Evolutionary conservation across 1,284 basidiomycete species (phyloP).

Genomic region (Pholiota adiposa): DNA sequence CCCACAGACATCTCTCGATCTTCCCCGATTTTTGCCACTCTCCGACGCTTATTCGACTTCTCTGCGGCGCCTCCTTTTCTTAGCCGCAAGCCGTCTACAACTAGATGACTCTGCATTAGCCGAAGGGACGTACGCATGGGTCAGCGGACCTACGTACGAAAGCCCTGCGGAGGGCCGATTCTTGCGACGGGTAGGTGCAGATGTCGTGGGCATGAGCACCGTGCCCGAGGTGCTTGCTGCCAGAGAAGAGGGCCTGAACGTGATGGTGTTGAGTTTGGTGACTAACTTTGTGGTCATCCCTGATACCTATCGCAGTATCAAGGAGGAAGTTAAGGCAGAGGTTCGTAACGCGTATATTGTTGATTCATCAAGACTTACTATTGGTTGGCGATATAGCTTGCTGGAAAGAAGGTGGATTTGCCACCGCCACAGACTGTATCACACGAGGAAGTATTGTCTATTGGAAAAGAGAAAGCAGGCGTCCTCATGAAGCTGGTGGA

Average conservation of each 20-base stretch:
- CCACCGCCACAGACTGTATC: conserved; percentile 59
- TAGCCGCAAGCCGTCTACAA: conserved; percentile 66
- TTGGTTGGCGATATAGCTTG: conserved; percentile 48
- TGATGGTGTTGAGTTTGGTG: conserved; percentile 79
- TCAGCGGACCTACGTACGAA: conserved; percentile 85
- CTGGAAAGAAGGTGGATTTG: conserved; percentile 53
- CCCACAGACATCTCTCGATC: conserved; percentile 54
- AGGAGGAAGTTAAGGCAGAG: conserved; percentile 76
- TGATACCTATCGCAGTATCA: conserved; percentile 68
- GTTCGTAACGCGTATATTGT: conserved; percentile 38
- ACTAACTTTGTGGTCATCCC: conserved; percentile 85
- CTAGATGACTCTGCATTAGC: conserved; percentile 49
- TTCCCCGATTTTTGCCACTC: conserved; percentile 77
- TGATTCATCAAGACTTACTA: conserved; percentile 9
- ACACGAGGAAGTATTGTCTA: conserved; percentile 81
- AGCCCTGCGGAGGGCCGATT: conserved; percentile 82
- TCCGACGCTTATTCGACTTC: conserved; percentile 77
- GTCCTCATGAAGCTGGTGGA: conserved; percentile 72
- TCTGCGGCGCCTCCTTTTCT: conserved; percentile 72
- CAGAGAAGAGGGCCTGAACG: conserved; percentile 72
- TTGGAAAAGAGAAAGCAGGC: conserved; percentile 72
- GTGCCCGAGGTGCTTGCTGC: conserved; percentile 89
- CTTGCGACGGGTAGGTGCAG: conserved; percentile 71
- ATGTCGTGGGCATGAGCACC: conserved; percentile 90
- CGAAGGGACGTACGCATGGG: conserved; percentile 87